Evolutionary conservation across 257 asterid genomes (phyloP).

Genomic region (Penstemon barbatus): DNA sequence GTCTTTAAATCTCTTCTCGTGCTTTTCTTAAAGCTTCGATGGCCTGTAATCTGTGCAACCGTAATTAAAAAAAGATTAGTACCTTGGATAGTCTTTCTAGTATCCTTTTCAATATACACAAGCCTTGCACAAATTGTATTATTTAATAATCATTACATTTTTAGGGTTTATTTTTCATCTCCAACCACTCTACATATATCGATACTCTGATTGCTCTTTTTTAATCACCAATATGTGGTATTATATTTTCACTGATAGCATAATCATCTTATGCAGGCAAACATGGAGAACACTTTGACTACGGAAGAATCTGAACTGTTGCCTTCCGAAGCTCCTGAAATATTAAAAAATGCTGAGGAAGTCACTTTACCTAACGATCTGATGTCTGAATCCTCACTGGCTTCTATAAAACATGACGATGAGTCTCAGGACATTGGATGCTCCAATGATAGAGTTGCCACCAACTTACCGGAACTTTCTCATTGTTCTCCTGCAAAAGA

Average conservation of each 20-base stretch:
- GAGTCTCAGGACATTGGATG: conserved; percentile 23
- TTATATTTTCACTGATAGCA: conserved; percentile 12
- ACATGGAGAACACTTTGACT: conserved; percentile 41
- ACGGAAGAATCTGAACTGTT: conserved; percentile 47
- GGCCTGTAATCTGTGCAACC: background rate
- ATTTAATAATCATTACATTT: background rate
- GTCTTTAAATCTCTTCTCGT: conserved; percentile 3
- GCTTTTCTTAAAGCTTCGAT: background rate
- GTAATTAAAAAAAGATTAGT: background rate
- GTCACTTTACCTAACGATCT: conserved; percentile 29
- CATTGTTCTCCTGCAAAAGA: too few relatives aligned
- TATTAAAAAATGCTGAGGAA: conserved; percentile 30
- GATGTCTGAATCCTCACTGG: conserved; percentile 19
- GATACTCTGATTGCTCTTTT: conserved; percentile 4
- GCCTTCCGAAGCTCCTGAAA: conserved; percentile 49
- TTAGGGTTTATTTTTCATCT: conserved; percentile 6
- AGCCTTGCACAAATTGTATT: background rate
- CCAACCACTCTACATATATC: conserved; percentile 14
- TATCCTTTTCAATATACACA: background rate
- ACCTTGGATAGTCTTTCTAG: background rate
- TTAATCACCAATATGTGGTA: conserved; percentile 2
- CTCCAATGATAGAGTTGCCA: conserved; percentile 17
- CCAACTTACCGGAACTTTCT: background rate
- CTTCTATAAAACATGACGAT: conserved; percentile 17
- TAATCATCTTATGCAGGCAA: conserved; percentile 46